Evolutionary conservation across 371 early-diverging fungal species (phyloP), one percentile per base, ranked within the genome.

Genomic region (Mortierella sp.): DNA sequence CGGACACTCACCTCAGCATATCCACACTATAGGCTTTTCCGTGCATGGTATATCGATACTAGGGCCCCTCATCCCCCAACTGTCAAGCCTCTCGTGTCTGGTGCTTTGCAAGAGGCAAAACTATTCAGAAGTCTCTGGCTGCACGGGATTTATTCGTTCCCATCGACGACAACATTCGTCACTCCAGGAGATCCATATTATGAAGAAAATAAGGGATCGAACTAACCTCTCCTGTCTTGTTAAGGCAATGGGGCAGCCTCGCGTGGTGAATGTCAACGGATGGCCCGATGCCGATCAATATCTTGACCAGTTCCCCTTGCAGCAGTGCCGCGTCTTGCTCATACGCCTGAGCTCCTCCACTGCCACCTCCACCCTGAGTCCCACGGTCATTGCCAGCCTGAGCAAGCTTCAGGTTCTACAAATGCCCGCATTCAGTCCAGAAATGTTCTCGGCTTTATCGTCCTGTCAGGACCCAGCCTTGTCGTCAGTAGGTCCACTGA

Each of bases 171-270:
- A 19, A 15, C 56, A 51, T 30, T 55, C 66, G 0, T 27, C 47
- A 2, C 66, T 72, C 4, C 47, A 57, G 26, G 72, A 72, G 49
- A 65, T 72, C 49, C 43, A 59, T 15, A 47, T 71, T 41, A 32
- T 24, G 15, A 26, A 14, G 14, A 6, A 42, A 6, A 30, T 23
- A 23, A 6, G 8, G 26, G 51, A 60, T 24, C 56, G 11, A 15
- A 23, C 31, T 3, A 56, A 70, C 9, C 42, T 60, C 4, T 50
- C 56, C 4, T 37, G 48, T 14, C 44, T 61, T 5, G 15, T 72
- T 21, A 28, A 48, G 11, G 66, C 72, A 34, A 52, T 72, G 72
- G 60, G 34, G 0, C 23, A 56, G 8, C 65, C 62, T 0, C 66
- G 48, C 1, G 42, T 57, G 5, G 24, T 72, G 3, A 66, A 72